Evolutionary conservation across 2,329 filamentous ascomycete species (phyloP).

Genomic region (Aspergillus thermomutatus): DNA sequence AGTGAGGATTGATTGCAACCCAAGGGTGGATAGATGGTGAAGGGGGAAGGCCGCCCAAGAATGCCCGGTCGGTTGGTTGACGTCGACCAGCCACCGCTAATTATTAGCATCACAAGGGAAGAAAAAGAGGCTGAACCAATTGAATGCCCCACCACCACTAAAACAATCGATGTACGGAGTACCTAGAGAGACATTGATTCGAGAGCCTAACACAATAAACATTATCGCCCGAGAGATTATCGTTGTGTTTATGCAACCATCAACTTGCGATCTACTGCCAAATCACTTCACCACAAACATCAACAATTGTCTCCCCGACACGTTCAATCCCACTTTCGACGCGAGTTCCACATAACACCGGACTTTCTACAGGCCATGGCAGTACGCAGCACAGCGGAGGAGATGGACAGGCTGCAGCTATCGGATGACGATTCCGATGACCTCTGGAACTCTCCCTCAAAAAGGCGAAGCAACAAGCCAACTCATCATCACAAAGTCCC

Average conservation of each 20-base stretch:
- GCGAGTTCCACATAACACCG: not conserved
- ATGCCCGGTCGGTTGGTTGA: not conserved
- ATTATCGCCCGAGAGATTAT: not conserved
- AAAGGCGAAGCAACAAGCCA: constrained; percentile 32
- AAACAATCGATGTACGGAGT: not conserved
- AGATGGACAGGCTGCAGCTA: constrained; percentile 51
- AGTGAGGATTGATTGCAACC: not conserved
- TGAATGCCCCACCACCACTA: not conserved
- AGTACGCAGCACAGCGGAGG: constrained; percentile 40
- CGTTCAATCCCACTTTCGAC: not conserved
- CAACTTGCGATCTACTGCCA: not conserved
- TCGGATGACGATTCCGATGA: constrained; percentile 56
- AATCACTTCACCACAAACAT: not conserved
- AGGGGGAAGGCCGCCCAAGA: not conserved
- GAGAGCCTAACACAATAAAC: not conserved
- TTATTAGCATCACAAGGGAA: not conserved
- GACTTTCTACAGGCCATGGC: constrained; percentile 22
- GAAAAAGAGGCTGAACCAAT: not conserved
- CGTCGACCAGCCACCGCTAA: not conserved
- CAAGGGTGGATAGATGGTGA: not conserved
- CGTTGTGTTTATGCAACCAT: not conserved
- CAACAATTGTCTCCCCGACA: not conserved
- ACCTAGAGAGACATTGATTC: not conserved
- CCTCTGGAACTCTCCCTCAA: constrained; percentile 58
- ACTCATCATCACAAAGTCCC: constrained; percentile 21